Evolutionary conservation across 805 yeast genomes (phyloP), one percentile per base, ranked within the genome.

Genomic region (Starmerella apis): DNA sequence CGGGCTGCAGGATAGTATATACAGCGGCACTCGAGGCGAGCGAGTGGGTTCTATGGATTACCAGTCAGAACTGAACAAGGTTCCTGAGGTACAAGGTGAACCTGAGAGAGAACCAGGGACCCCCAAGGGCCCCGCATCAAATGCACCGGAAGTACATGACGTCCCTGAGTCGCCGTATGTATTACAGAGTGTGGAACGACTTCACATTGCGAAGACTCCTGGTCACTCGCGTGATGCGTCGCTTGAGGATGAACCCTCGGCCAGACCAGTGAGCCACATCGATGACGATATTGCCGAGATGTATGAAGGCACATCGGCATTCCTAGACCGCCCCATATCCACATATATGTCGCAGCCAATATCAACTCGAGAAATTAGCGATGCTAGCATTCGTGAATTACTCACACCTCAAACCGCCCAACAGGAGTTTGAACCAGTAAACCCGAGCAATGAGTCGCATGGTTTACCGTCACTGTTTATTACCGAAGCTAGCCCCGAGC

Each of bases 251-350:
- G 22, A 28, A 27, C 3, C 24, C 16, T 28, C 35, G 10, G 14
- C 18, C 19, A 31, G 50, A 33, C 50, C 50, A 2, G 36, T 14
- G 23, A 53, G 56, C 46, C 50, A 53, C 18, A 52, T 43, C 24
- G 67, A 64, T 45, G 58, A 61, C 2, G 65, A 61, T 24, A 51
- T 65, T n/a, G 61, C 62, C 22, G 68, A 57, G 30, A 51, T 65
- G 42, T 65, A 65, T 52, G 57, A 57, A 31, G 62, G 62, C 46
- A 56, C 66, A 9, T 48, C 58, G 5, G 58, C 58, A 36, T 63
- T 59, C 44, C 48, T 65, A 35, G 48, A 55, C 16, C 56, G 65
- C 7, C 64, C 66, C 4, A 55, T 60, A 14, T 56, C 64, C n/a
- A 55, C 59, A 16, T 59, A 60, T 43, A 58, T 58, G 28, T 53